Evolutionary conservation across 2,329 filamentous ascomycete genomes (phyloP).

Genomic region (Whalleya microplaca): DNA sequence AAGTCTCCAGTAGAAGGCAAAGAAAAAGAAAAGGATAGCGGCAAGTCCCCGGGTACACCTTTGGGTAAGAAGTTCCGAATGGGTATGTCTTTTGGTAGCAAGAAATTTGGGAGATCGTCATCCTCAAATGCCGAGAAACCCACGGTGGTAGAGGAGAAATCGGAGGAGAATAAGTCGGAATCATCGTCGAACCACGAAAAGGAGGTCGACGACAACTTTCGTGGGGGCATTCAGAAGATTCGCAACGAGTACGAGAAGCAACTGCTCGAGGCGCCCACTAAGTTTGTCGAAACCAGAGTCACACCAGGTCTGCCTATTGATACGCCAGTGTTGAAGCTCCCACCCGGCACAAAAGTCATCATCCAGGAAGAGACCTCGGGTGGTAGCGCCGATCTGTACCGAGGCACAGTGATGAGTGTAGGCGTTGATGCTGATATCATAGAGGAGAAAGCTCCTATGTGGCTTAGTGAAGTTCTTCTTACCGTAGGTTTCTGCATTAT

Average conservation of each 20-base stretch:
- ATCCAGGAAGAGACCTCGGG: slow-evolving; percentile 71
- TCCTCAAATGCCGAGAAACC: slow-evolving; percentile 73
- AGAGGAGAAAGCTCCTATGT: slow-evolving; percentile 85
- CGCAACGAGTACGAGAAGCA: slow-evolving; percentile 74
- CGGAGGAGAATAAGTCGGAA: slow-evolving; percentile 62
- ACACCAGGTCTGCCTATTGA: slow-evolving; percentile 72
- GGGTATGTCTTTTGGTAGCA: slow-evolving; percentile 70
- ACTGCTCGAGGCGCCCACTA: slow-evolving; percentile 57
- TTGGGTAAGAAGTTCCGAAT: slow-evolving; percentile 41
- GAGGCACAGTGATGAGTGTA: slow-evolving; percentile 81
- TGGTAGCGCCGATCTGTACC: slow-evolving; percentile 82
- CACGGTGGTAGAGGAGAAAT: slow-evolving; percentile 74
- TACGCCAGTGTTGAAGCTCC: slow-evolving; percentile 76
- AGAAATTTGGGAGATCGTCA: slow-evolving; percentile 77
- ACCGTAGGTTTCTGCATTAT: slow-evolving; percentile 49
- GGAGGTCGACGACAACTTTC: slow-evolving; percentile 75
- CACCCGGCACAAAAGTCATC: slow-evolving; percentile 67
- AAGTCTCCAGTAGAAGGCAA: slow-evolving; percentile 63
- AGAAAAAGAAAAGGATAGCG: slow-evolving; percentile 54
- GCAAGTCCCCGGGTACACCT: slow-evolving; percentile 62
- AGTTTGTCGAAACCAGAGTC: slow-evolving; percentile 63
- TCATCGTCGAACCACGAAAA: slow-evolving; percentile 69
- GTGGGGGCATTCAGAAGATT: slow-evolving; percentile 73
- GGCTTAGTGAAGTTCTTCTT: slow-evolving; percentile 87
- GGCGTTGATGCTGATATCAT: slow-evolving; percentile 79